Conservation (phyloP, 1,284 basidiomycete species). For the Pisolithus thermaeus region DNA sequence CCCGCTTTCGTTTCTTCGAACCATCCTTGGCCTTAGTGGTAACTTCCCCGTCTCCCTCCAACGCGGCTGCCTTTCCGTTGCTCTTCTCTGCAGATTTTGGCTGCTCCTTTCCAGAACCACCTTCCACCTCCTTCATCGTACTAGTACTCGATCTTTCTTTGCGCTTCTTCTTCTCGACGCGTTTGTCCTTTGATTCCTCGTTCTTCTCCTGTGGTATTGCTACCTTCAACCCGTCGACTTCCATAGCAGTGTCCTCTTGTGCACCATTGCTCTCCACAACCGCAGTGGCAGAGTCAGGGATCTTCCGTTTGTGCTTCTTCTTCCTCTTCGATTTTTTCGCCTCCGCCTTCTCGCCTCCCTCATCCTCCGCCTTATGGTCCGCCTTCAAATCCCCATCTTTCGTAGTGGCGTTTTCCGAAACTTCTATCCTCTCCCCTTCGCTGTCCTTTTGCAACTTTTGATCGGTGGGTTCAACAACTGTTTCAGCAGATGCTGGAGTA, state of each 20-base stretch:
- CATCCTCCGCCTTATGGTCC: background rate
- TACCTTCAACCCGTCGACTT: background rate
- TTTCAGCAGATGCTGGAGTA: background rate
- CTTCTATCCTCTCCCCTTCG: slow-evolving; percentile 19
- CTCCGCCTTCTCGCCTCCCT: slow-evolving; percentile 3
- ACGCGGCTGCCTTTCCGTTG: background rate
- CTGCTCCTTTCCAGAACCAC: background rate
- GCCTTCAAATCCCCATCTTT: background rate
- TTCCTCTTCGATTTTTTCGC: slow-evolving; percentile 8
- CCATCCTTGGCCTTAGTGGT: slow-evolving; percentile 7
- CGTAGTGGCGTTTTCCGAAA: slow-evolving; percentile 6
- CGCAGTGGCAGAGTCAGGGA: background rate
- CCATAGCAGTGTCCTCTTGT: background rate
- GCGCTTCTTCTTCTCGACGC: background rate
- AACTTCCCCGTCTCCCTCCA: background rate
- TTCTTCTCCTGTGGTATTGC: background rate
- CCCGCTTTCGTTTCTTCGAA: slow-evolving; percentile 21
- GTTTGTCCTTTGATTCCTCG: background rate
- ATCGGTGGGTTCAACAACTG: slow-evolving; percentile 12
- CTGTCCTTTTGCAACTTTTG: slow-evolving; percentile 7
- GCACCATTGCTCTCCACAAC: background rate
- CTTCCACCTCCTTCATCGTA: background rate
- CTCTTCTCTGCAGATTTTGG: background rate
- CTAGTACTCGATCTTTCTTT: too few relatives aligned
- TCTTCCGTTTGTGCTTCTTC: too few relatives aligned